Base-by-base conservation (phyloP, 176 grass and related monocot genomes). In the Chloris gayana region DNA sequence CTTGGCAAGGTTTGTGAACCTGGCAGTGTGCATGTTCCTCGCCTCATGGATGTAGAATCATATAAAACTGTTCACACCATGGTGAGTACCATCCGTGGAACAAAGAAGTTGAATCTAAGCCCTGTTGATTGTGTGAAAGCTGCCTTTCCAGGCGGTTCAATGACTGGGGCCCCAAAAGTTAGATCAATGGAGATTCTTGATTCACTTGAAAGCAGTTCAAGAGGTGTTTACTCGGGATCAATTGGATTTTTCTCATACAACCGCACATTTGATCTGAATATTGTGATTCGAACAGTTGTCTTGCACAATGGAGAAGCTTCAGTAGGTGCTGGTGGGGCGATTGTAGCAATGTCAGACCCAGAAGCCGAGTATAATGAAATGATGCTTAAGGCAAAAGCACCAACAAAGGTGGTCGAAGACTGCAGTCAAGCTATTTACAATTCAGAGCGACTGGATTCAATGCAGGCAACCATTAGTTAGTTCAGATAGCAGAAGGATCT, bases 91-190 rank as follows among this genome's bases (percentile, higher is more conserved):
- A 71, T 99, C 68, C 78, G 73, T 3, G 92, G 96, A 49, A 87
- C 82, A 30, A 95, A 90, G 75, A 93, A 81, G 67, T 70, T 73
- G 0, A 33, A 93, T 57, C 54, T 93, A 72, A 89, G 90, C 54
- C 72, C 90, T 32, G 65, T 93, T 5, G 80, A 93, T 22, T 98
- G 95, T 67, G 91, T 98, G 24, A 91, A 77, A 82, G 92, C 95
- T 47, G 90, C 92, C 22, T 98, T 98, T 33, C 96, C 95, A 31
- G 95, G 95, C 21, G 92, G 96, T 61, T 98, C 95, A 22, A 98
- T 98, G 95, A 93, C 96, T 4, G 96, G 96, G 0, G 96, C 92
- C 41, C 96, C 96, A 0, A 99, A 99, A 91, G 83, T 95, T n/a
- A 84, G 96, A 72, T 95, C 96, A 15, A 93, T 99, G 90, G 92